Evolutionary conservation across 441 rosid species (phyloP).

Genomic region (Eruca vesicaria): DNA sequence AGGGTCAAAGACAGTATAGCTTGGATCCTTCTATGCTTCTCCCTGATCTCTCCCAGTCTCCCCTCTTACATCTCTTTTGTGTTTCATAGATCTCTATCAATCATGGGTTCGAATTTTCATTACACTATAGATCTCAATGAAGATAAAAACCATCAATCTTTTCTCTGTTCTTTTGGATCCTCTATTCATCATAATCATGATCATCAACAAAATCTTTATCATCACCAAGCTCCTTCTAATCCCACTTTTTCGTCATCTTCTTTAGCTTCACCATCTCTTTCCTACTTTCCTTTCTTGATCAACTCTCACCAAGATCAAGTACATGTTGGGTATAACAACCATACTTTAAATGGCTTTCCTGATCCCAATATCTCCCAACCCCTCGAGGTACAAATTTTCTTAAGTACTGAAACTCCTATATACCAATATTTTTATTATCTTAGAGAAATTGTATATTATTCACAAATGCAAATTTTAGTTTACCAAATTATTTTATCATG

Average conservation of each 20-base stretch:
- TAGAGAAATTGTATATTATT: background rate
- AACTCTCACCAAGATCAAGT: conserved; percentile 36
- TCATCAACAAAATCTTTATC: background rate
- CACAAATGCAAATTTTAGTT: background rate
- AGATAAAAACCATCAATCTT: conserved; percentile 41
- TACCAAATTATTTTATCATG: background rate
- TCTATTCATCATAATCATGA: conserved; percentile 22
- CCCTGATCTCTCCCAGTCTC: conserved; percentile 16
- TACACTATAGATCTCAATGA: conserved; percentile 54
- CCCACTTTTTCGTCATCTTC: conserved; percentile 17
- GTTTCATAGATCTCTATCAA: background rate
- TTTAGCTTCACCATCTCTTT: conserved; percentile 40
- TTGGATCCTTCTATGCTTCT: conserved; percentile 31
- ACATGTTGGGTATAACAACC: conserved; percentile 26
- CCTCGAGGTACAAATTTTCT: conserved; percentile 11
- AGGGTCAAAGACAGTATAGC: conserved; percentile 21
- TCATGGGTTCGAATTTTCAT: conserved; percentile 39
- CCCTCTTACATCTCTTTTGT: background rate
- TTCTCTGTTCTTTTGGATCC: conserved; percentile 21
- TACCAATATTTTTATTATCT: background rate
- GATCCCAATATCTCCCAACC: conserved; percentile 23
- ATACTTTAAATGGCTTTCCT: conserved; percentile 13
- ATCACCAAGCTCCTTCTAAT: conserved; percentile 1
- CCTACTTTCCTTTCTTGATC: conserved; percentile 37
- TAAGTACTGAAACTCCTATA: background rate